A percentile compares a stretch with the other conserved stretches of the same genome.
These are phyloP conservation scores for Suillus subalutaceus DNA, from an alignment of 768 basidiomycete genomes.

Conservation along the genomic window DNA sequence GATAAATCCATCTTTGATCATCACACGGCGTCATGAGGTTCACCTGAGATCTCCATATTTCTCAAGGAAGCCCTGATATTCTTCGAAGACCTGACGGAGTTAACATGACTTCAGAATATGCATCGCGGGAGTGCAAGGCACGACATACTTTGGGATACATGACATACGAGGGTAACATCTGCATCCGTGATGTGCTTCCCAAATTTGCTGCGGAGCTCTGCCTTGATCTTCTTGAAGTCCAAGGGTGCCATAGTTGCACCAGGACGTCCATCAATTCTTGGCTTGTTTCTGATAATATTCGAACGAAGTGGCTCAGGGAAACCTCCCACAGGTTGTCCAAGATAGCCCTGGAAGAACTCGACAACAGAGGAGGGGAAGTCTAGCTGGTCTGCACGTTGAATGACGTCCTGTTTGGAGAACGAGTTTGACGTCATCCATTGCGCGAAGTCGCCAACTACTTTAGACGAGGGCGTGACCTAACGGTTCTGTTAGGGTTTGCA, in stretches of 20 bases:
- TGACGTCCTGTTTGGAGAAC: slow-evolving; percentile 82
- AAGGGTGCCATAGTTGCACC: slow-evolving; percentile 86
- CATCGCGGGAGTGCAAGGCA: slow-evolving; percentile 12
- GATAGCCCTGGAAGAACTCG: slow-evolving; percentile 99
- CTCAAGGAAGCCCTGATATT: slow-evolving; percentile 92
- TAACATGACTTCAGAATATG: slow-evolving; percentile 15
- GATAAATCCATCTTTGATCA: slow-evolving; percentile 18
- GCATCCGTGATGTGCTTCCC: slow-evolving; percentile 93
- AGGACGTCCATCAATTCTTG: slow-evolving; percentile 91
- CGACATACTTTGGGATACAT: slow-evolving; percentile 93
- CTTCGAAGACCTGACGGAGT: slow-evolving; percentile 83
- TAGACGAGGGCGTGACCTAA: slow-evolving; percentile 96
- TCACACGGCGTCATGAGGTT: slow-evolving; percentile 11
- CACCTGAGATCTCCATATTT: slow-evolving; percentile 95
- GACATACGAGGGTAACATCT: slow-evolving; percentile 90
- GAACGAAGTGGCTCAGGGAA: slow-evolving; percentile 97
- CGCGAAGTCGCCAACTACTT: slow-evolving; percentile 98
- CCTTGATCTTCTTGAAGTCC: slow-evolving; percentile 96
- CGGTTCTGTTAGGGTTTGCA: not conserved
- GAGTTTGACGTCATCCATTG: slow-evolving; percentile 99
- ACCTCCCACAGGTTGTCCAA: slow-evolving; percentile 96
- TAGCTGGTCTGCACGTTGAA: slow-evolving; percentile 82
- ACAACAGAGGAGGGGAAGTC: slow-evolving; percentile 98
- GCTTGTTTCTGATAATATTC: slow-evolving; percentile 90
- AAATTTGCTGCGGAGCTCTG: slow-evolving; percentile 89